Evolutionary conservation across 176 grass and related monocot genomes (phyloP).

Genomic region (Microstegium vimineum): DNA sequence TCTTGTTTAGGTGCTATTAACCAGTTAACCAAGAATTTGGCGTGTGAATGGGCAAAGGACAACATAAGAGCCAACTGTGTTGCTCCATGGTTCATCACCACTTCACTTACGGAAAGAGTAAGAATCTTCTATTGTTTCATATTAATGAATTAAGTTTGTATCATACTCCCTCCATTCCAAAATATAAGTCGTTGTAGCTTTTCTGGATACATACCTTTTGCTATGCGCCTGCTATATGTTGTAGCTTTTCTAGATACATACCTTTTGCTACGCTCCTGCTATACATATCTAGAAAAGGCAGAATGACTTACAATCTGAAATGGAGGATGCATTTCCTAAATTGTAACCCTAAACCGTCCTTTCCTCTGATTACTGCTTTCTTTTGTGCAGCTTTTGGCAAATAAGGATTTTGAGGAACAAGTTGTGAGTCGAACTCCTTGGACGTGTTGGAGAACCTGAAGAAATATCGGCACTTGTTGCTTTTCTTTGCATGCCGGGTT

Average conservation of each 20-base stretch:
- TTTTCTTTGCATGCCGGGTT: slow-evolving; percentile 76
- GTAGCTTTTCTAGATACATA: too few relatives aligned
- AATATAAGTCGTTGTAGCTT: not conserved
- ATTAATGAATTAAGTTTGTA: not conserved
- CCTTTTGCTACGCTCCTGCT: too few relatives aligned
- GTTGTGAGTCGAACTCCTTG: slow-evolving; percentile 58
- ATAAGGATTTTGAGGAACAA: slow-evolving; percentile 45
- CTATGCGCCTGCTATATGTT: too few relatives aligned
- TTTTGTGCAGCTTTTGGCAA: slow-evolving; percentile 40
- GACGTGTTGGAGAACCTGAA: slow-evolving; percentile 72
- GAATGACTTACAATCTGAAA: not conserved
- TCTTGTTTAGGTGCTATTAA: slow-evolving; percentile 69
- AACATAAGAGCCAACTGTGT: slow-evolving; percentile 78
- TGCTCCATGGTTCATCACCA: slow-evolving; percentile 88
- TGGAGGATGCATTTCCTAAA: not conserved
- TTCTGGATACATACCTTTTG: not conserved
- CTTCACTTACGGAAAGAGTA: slow-evolving; percentile 62
- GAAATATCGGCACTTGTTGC: slow-evolving; percentile 79
- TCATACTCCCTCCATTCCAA: not conserved
- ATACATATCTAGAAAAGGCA: too few relatives aligned
- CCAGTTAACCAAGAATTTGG: slow-evolving; percentile 80
- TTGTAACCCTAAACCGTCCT: not conserved
- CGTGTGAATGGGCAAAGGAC: slow-evolving; percentile 91
- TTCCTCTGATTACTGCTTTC: not conserved
- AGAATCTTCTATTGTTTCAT: not conserved